A percentile compares a stretch with the other conserved stretches of the same genome.
Evolutionary conservation across 805 yeast genomes (phyloP).

Genomic region (Lachancea fermentati): DNA sequence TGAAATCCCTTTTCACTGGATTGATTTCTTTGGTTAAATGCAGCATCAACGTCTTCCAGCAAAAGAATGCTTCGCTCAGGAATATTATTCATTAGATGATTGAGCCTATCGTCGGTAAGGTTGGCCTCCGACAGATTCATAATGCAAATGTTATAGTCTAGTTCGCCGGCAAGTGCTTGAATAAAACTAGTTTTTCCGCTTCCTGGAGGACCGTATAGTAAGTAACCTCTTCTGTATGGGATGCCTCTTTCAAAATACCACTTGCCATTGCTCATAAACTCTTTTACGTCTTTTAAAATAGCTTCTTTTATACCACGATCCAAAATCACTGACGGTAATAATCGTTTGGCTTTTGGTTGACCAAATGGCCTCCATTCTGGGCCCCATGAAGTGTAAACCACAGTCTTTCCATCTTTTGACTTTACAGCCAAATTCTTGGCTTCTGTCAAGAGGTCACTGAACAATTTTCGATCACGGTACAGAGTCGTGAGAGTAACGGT

Average conservation of each 20-base stretch:
- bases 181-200: constrained; percentile 94
- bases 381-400: constrained; percentile 90
- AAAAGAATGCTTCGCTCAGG: constrained; percentile 83
- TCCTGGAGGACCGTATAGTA: constrained; percentile 96
- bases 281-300: constrained; percentile 67
- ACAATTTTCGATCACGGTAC: constrained; percentile 69
- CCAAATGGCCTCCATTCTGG: constrained; percentile 99
- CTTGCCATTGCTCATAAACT: constrained; percentile 69
- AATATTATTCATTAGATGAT: constrained; percentile 92
- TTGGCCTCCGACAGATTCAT: constrained; percentile 86
- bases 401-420: constrained; percentile 88
- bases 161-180: constrained; percentile 93
- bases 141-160: constrained; percentile 93
- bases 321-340: constrained; percentile 77
- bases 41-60: constrained; percentile 93
- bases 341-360: constrained; percentile 82
- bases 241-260: constrained; percentile 98
- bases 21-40: constrained; percentile 79
- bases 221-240: constrained; percentile 92
- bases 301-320: constrained; percentile 67
- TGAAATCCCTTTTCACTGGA: constrained; percentile 68
- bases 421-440: constrained; percentile 80
- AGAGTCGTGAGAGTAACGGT: constrained; percentile 91
- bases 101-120: constrained; percentile 88
- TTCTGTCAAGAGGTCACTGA: constrained; percentile 67